phyloP scores from a whole-genome alignment of 768 basidiomycete genomes.

The Termitomyces sp. region DNA sequence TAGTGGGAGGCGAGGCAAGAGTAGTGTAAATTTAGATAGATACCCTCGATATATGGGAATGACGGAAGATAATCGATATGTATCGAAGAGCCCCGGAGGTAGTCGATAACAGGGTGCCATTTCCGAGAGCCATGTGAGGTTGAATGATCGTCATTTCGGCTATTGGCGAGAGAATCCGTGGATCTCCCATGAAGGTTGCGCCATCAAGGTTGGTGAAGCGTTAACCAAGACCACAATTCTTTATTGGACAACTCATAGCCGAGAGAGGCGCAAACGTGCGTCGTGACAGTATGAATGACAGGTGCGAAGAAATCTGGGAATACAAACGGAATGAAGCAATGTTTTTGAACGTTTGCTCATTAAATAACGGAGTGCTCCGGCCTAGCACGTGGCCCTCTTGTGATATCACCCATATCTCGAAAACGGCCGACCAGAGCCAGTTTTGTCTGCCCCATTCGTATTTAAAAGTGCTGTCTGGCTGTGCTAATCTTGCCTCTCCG shows the following conservation, averaged over 20 bases:
- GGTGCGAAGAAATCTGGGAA: neutral
- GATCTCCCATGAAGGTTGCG: neutral
- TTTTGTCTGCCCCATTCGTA: constrained; percentile 1
- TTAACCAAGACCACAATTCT: neutral
- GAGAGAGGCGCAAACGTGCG: constrained; percentile 14
- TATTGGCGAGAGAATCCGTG: constrained; percentile 4
- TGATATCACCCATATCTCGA: constrained; percentile 15
- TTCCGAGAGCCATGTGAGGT: constrained; percentile 5
- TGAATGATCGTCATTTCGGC: constrained; percentile 1
- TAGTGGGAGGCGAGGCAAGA: neutral
- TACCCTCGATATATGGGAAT: constrained; percentile 3
- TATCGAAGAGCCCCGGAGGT: neutral
- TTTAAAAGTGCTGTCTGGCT: neutral
- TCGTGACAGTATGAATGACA: neutral
- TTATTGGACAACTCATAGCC: neutral
- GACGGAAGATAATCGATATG: constrained; percentile 2
- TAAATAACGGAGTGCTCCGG: constrained; percentile 23
- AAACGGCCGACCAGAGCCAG: neutral
- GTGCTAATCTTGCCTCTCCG: neutral
- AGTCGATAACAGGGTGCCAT: neutral
- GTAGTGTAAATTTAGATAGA: neutral
- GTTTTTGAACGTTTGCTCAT: constrained; percentile 13
- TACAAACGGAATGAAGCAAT: constrained; percentile 7
- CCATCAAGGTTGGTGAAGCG: constrained; percentile 1
- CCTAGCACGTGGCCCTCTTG: constrained; percentile 23